Evolutionary conservation across 495 filamentous ascomycete genomes (phyloP), one percentile per base, ranked within the genome.

Genomic region (Hypoxylon cercidicola): DNA sequence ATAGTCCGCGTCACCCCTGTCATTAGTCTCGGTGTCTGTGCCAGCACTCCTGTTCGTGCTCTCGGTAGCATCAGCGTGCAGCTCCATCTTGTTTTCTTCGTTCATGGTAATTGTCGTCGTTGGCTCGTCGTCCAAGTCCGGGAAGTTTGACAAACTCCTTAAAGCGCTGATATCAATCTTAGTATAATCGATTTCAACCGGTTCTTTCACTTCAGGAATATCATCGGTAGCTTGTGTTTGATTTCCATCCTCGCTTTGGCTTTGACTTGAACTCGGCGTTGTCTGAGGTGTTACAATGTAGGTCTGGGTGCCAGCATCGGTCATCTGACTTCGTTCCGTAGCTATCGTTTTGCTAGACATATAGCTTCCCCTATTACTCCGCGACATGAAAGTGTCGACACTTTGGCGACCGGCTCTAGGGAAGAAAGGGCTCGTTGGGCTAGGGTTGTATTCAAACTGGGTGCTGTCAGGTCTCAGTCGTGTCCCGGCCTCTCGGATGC

Each of bases 401-500:
- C 90, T 93, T 67, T 84, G 85, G 52, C 89, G 86, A 47, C 82
- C 77, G 67, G 88, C 93, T 52, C 83, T 85, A 20, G 78, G 75
- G 72, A 84, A 94, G n/a, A 92, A 78, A 6, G 93, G 92, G 72
- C 91, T 95, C 23, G 82, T 85, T 0, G 90, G 88, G 45, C 82
- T 88, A 16, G 92, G 91, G 59, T 86, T 85, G 79, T 88, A 96
- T 70, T 92, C 89, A 74, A 97, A 96, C 56, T 87, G 84, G 18
- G 89, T 90, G 74, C 84, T 88, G 28, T 81, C 83, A 15, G 93
- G 90, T 35, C 91, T 81, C 18, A 80, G 74, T 41, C 84, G 84
- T 1, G 90, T 89, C 16, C 91, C 92, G 13, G 93, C 93, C 79
- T 96, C 93, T 43, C 90, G 84, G 65, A 97, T 93, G 67, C 93